Base-by-base conservation (phyloP, 2,329 filamentous ascomycete species). In the Colletotrichum melonis region DNA sequence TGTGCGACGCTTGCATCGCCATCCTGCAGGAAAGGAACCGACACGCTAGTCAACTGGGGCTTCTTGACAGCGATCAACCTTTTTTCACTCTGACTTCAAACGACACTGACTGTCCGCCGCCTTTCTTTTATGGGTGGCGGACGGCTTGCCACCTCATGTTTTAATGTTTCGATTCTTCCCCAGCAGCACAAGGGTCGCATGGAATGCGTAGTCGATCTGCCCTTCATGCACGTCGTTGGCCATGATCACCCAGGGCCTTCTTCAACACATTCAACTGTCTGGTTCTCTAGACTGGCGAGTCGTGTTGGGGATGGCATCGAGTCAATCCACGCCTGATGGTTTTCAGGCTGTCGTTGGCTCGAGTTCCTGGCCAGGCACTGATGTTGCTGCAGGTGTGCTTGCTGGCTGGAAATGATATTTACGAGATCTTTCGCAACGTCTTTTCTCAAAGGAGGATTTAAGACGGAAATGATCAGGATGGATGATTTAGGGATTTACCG, bases 151-250 rank as follows among this genome's bases (percentile, higher is more conserved):
- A 70, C 60, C 14, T 55, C 8, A 64, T 24, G 55, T 65, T 49
- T 70, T 70, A 70, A 73, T 70, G 24, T 62, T 72, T 70, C 70
- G 67, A 73, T 73, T 70, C 70, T 65, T 66, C 66, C 67, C 60
- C 56, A 66, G 60, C 70, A 65, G 60, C 70, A 73, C 60, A 49
- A 65, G 59, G 42, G 54, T 56, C 66, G 54, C 46, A 60, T 69
- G 64, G 58, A 63, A 63, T 69, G 69, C 65, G 69, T 38, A 63
- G 65, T 58, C 69, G 58, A 63, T 32, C 58, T 54, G 19, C 52
- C 64, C 58, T 63, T 46, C 9, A 63, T 6, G 14, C 24, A 52
- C 49, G 57, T 32, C 35, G 26, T 52, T 38, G 26, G 32, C 26
- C 22, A 32, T 38, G 69, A 26, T 46, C 24, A 55, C 12, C 4